Base-by-base conservation (phyloP, 345 rosid genomes). In the Microcos paniculata region DNA sequence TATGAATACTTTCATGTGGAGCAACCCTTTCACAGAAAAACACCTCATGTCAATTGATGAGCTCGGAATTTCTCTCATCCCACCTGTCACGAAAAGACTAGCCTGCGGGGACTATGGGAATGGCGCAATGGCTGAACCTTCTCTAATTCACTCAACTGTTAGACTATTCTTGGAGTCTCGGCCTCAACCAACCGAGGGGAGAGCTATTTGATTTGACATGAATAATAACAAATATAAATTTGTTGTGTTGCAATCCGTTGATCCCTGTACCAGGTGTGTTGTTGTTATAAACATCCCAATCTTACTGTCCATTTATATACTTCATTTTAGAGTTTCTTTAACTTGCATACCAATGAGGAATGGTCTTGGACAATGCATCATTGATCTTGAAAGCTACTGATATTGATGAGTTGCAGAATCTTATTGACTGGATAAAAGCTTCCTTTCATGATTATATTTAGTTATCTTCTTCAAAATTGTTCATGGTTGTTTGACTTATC, bases 1-100 rank as follows among this genome's bases (percentile, higher is more conserved):
- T 0, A 96, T 92, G 98, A 92, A 93, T 80, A 91, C 92, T 51
- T 87, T 93, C 80, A 93, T 88, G 94, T 96, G 99, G 98, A 90
- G 72, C 52, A 96, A 92, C 79, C 96, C 97, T 76, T 93, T 96
- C 81, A 92, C 98, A 0, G 98, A 93, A 73, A 75, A 90, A 19
- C 99, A 96, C 86, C 89, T 93, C 3, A 82, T 90, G 90, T 76
- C 85, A 26, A 84, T 90, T 33, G 98, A 92, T 71, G 99, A 96
- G 43, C 94, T 96, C 35, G 98, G 98, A 69, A 88, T 93, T 73
- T 82, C 92, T 58, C 89, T 93, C 19, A 92, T 96, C 79, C 98
- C 96, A 16, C 96, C 98, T 0, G 90, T 91, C 59, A 72, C 90
- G 35, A 91, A 93, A 84, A 88, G 90, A 84, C 84, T 93, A 71